Percentiles rank a stretch among this genome's conserved stretches.
Evolutionary conservation across 2,329 filamentous ascomycete genomes (phyloP).

Genomic region (Fusarium verticillioides): DNA sequence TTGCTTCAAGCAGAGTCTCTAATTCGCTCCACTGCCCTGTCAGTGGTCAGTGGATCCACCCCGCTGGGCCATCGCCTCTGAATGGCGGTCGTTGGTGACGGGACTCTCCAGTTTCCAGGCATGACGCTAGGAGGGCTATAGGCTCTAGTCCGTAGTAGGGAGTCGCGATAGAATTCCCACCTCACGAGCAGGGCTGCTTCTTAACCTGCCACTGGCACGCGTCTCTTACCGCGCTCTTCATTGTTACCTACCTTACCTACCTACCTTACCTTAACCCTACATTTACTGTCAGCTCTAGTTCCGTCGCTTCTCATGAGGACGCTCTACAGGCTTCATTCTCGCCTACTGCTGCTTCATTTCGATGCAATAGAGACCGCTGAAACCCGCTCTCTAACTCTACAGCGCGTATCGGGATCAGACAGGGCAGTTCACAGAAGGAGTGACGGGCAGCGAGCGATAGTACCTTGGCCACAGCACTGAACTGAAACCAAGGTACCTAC

Average conservation of each 20-base stretch:
- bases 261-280: background rate
- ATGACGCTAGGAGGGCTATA: conserved; percentile 43
- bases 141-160: conserved; percentile 27
- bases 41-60: conserved; percentile 15
- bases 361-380: conserved; percentile 16
- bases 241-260: background rate
- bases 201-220: conserved; percentile 46
- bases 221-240: conserved; percentile 42
- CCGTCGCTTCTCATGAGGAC: conserved; percentile 33
- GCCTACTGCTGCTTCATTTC: conserved; percentile 8
- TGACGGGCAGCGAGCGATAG: conserved; percentile 18
- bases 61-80: conserved; percentile 26
- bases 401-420: background rate
- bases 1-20: background rate
- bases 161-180: conserved; percentile 46
- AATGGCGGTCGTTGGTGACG: conserved; percentile 33
- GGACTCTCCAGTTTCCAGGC: conserved; percentile 34
- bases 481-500: background rate
- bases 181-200: conserved; percentile 37
- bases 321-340: conserved; percentile 9
- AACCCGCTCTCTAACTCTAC: background rate
- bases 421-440: background rate
- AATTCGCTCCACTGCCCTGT: conserved; percentile 24
- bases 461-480: conserved; percentile 1
- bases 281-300: conserved; percentile 2